These are phyloP conservation scores for Globisporangium nagaii DNA, from an alignment of 352 stramenopile genomes.

Conservation along the genomic window DNA sequence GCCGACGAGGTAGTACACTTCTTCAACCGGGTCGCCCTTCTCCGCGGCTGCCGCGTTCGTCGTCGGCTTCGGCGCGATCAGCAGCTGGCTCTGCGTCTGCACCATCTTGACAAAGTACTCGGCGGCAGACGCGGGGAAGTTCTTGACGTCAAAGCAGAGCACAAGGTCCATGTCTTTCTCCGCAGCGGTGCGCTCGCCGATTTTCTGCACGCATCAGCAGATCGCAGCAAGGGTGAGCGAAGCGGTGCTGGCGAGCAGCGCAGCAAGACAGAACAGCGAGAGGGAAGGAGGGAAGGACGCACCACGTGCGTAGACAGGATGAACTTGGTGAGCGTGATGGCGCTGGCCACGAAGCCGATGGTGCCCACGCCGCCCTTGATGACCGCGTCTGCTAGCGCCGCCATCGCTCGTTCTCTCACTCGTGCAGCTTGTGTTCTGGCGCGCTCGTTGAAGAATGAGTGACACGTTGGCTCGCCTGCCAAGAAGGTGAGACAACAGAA, in stretches of 20 bases:
- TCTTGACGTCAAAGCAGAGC: conserved; percentile 64
- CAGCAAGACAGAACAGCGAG: not conserved
- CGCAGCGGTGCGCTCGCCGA: conserved; percentile 33
- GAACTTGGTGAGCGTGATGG: conserved; percentile 78
- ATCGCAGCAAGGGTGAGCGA: not conserved
- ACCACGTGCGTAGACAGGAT: conserved; percentile 70
- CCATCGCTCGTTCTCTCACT: conserved; percentile 23
- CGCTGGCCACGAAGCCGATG: conserved; percentile 68
- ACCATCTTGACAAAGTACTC: conserved; percentile 71
- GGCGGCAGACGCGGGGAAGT: conserved; percentile 35
- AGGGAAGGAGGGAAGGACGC: conserved; percentile 4
- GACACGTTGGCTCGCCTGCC: too few relatives aligned
- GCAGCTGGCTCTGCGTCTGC: conserved; percentile 52
- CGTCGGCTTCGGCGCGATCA: conserved; percentile 34
- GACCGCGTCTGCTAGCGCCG: conserved; percentile 46
- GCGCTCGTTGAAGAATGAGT: not conserved
- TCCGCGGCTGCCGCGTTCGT: conserved; percentile 25
- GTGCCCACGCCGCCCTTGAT: conserved; percentile 66
- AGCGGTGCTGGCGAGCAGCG: too few relatives aligned
- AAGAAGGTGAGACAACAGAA: too few relatives aligned
- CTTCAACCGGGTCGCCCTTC: conserved; percentile 11
- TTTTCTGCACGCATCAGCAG: conserved; percentile 31
- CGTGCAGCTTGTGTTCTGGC: not conserved
- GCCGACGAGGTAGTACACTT: conserved; percentile 54
- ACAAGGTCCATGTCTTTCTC: conserved; percentile 72